A percentile compares a stretch with the other conserved stretches of the same genome.
Conservation (phyloP, 805 yeast species). For the Dipodascopsis uninucleata region DNA sequence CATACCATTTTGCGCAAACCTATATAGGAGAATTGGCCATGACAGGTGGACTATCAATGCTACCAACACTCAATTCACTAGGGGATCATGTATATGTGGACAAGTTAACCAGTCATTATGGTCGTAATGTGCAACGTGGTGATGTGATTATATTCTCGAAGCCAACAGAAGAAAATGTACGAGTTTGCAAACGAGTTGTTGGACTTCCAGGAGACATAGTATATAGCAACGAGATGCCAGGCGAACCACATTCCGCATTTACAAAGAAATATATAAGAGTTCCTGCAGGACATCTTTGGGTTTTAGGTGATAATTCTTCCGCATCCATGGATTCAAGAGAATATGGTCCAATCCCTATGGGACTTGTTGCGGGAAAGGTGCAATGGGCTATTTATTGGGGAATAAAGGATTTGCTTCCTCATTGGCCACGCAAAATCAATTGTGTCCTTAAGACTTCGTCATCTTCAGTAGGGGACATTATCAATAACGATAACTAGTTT, state of each 20-base stretch:
- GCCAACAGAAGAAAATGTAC: constrained; percentile 80
- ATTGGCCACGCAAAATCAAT: constrained; percentile 16
- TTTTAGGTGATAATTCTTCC: constrained; percentile 89
- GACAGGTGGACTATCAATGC: constrained; percentile 92
- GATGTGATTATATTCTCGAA: constrained; percentile 84
- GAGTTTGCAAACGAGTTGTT: constrained; percentile 88
- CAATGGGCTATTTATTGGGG: constrained; percentile 18
- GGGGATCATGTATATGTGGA: constrained; percentile 78
- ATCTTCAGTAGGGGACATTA: no score
- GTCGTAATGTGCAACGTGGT: constrained; percentile 68
- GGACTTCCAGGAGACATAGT: constrained; percentile 95
- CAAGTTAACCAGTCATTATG: constrained; percentile 55
- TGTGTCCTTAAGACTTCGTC: no score
- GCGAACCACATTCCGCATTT: constrained; percentile 59
- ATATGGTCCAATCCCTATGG: constrained; percentile 88
- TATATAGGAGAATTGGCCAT: constrained; percentile 70
- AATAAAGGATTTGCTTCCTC: constrained; percentile 11
- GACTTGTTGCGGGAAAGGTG: constrained; percentile 79
- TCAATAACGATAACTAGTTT: no score
- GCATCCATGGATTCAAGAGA: constrained; percentile 86
- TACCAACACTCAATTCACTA: constrained; percentile 74
- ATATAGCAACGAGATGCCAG: constrained; percentile 12
- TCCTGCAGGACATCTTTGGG: constrained; percentile 96
- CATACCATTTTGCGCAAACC: constrained; percentile 59
- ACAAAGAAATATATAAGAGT: constrained; percentile 58